Percentiles rank a stretch among this genome's conserved stretches.
Conservation (phyloP, 345 rosid genomes). For the Microcos paniculata region DNA sequence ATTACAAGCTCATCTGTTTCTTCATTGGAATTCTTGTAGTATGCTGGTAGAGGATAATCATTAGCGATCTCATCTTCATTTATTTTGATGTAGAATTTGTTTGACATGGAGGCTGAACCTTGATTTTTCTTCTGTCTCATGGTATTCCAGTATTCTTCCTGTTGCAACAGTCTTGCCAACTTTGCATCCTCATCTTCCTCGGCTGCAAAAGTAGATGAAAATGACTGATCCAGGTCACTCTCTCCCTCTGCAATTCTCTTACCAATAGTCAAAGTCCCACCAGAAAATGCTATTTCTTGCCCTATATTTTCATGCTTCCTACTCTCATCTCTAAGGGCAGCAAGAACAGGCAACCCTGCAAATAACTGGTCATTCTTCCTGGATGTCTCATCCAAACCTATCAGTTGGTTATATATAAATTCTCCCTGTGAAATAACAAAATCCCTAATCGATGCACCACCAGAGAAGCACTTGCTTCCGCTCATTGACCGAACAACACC, state of each 20-base stretch:
- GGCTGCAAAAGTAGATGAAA: conserved; percentile 21
- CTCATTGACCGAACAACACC: conserved; percentile 57
- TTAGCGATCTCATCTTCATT: conserved; percentile 81
- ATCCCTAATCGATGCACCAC: conserved; percentile 42
- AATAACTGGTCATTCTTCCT: conserved; percentile 40
- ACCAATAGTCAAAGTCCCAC: conserved; percentile 41
- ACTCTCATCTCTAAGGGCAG: conserved; percentile 51
- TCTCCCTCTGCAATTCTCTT: conserved; percentile 30
- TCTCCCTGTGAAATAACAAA: conserved; percentile 68
- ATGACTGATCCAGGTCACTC: conserved; percentile 17
- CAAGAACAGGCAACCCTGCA: conserved; percentile 49
- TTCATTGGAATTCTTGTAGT: conserved; percentile 46
- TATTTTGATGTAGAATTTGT: conserved; percentile 60
- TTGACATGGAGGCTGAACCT: conserved; percentile 43
- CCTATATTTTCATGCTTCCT: conserved; percentile 28
- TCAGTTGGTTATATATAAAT: conserved; percentile 63
- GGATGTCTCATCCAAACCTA: conserved; percentile 61
- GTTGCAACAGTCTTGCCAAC: conserved; percentile 63
- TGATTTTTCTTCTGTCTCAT: conserved; percentile 47
- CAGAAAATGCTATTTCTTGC: conserved; percentile 21
- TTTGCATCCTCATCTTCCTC: conserved; percentile 68
- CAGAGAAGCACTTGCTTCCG: conserved; percentile 45
- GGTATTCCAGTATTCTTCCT: conserved; percentile 69
- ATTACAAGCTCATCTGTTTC: conserved; percentile 72
- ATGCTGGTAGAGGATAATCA: conserved; percentile 89